Conservation (phyloP, 768 basidiomycete species). For the Auriscalpium microsporum region DNA sequence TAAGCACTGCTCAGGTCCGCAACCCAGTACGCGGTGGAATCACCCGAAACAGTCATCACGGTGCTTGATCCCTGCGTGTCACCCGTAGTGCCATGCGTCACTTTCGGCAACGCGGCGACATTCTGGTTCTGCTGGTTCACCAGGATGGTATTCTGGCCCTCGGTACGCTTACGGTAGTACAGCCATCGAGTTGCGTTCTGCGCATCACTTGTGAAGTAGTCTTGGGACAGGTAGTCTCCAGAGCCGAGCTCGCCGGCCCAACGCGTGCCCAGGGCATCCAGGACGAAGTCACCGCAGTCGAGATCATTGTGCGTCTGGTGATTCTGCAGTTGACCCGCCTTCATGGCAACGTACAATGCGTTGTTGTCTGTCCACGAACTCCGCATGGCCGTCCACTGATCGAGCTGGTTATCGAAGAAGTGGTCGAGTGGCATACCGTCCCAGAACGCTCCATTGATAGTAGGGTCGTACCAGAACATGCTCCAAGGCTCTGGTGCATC, state of each 20-base stretch:
- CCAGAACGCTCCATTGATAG: conserved; percentile 86
- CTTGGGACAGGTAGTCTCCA: conserved; percentile 66
- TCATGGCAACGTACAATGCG: conserved; percentile 81
- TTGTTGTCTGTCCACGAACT: conserved; percentile 86
- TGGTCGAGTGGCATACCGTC: conserved; percentile 73
- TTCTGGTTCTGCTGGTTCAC: conserved; percentile 73
- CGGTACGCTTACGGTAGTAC: conserved; percentile 95
- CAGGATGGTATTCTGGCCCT: conserved; percentile 93
- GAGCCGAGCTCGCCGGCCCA: conserved; percentile 95
- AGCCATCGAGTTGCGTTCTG: conserved; percentile 73
- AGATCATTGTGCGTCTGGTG: conserved; percentile 96
- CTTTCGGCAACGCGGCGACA: conserved; percentile 55
- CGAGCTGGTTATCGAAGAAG: conserved; percentile 61
- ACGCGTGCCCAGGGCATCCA: conserved; percentile 87
- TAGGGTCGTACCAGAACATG: conserved; percentile 90
- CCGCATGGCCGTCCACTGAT: conserved; percentile 89
- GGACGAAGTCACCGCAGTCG: conserved; percentile 90
- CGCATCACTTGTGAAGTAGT: conserved; percentile 71
- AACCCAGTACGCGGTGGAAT: conserved; percentile 77
- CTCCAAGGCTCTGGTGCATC: conserved; percentile 46
- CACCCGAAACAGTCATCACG: conserved; percentile 48
- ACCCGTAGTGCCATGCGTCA: conserved; percentile 44
- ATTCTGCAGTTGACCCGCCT: conserved; percentile 69
- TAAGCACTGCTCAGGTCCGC: conserved; percentile 75
- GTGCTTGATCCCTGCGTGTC: conserved; percentile 77